phyloP scores from a whole-genome alignment of 768 basidiomycete species.

The Termitomyces sp. region DNA sequence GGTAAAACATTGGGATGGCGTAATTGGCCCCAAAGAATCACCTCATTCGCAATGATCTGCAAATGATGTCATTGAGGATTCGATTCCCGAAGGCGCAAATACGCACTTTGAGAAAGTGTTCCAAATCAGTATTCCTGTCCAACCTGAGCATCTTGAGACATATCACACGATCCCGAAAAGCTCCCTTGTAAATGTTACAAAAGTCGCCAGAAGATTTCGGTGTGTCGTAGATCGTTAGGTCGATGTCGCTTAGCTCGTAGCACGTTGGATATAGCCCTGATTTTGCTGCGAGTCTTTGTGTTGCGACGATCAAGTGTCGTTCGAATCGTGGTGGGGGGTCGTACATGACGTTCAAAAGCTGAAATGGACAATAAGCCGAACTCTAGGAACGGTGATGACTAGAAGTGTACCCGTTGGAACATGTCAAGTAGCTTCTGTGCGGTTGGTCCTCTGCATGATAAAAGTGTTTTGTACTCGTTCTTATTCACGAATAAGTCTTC shows the following conservation, averaged over 20 bases:
- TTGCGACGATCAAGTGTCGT: background rate
- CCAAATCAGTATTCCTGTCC: background rate
- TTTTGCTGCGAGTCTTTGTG: background rate
- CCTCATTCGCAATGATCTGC: constrained; percentile 6
- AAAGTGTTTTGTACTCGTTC: background rate
- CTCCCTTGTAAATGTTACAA: background rate
- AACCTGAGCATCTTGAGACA: background rate
- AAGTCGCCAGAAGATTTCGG: background rate
- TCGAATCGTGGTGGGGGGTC: constrained; percentile 3
- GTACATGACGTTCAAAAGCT: constrained; percentile 5
- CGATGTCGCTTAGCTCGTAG: background rate
- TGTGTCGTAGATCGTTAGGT: background rate
- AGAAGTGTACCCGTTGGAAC: constrained; percentile 2
- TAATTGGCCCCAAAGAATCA: constrained; percentile 5
- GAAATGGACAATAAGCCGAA: background rate
- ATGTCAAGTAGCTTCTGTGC: constrained; percentile 4
- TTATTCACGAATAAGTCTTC: constrained; percentile 2
- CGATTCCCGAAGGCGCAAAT: too few relatives aligned
- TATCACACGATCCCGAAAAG: background rate
- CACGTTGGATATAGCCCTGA: background rate
- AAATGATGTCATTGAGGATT: background rate
- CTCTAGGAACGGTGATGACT: background rate
- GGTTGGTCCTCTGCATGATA: background rate
- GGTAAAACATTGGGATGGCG: constrained; percentile 7
- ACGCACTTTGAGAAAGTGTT: background rate